Base-by-base conservation (phyloP, 1,139 yeast genomes). In the Scheffersomyces cryptocercus region DNA sequence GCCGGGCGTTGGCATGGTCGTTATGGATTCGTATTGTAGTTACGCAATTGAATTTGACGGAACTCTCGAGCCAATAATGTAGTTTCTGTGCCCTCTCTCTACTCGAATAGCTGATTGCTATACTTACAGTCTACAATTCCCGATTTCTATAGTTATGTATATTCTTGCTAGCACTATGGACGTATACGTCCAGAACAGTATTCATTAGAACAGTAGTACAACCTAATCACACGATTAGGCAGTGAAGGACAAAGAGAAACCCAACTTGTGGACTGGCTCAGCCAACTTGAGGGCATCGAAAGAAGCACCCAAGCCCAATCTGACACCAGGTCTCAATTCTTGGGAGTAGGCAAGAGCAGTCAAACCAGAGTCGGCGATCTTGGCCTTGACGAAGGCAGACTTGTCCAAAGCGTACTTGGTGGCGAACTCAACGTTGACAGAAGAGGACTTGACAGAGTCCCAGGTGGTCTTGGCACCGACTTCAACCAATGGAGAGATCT, bases 381-480 rank as follows among this genome's bases (percentile, higher is more conserved):
- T 93, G 59, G 96, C 98, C 85, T 91, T 91, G 69, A 90, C 87
- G 64, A 88, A 90, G 55, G 97, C 84, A 55, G 95, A 68, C 49
- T 80, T 71, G 77, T 93, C 98, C 65, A 93, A 83, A 59, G 80
- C 76, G 82, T 93, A 93, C 83, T 89, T 91, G 71, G 97, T 84
- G 61, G 97, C 99, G 58, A 91, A 88, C 80, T 95, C 99, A 63
- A 95, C 84, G 56, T 73, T 73, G 56, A 89, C 82, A 62, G 75
- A 75, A 53, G 88, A 76, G 70, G 89, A 84, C 68, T 75, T 75
- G 61, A 75, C 77, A 54, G 96, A 85, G 77, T 90, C 97, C 85
- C 95, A 88, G 57, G 95, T 85, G 64, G 97, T 96, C 81, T 88
- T 91, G 62, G 97, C 96, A 77, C 97, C 98, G 61, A 91, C 96